A percentile compares a stretch with the other conserved stretches of the same genome.
phyloP scores from a whole-genome alignment of 352 stramenopile species.

The Phytophthora nicotianae region DNA sequence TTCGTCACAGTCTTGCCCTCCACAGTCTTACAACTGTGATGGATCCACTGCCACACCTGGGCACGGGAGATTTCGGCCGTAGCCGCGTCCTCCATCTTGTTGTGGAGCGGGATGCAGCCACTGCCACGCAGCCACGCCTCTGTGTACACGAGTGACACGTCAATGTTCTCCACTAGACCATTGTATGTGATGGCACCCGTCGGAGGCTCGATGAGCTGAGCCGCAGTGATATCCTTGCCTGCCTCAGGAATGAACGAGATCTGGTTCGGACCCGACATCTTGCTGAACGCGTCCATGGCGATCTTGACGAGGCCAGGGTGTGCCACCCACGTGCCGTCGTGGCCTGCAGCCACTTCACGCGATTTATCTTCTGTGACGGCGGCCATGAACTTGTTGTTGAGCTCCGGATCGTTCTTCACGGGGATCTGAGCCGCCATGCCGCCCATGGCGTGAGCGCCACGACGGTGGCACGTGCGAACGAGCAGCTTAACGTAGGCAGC shows the following conservation, averaged over 20 bases:
- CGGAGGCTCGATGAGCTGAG: constrained; percentile 67
- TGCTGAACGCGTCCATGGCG: constrained; percentile 93
- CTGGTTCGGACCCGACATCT: constrained; percentile 94
- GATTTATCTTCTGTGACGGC: constrained; percentile 92
- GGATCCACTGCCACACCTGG: constrained; percentile 95
- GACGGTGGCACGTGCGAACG: constrained; percentile 95
- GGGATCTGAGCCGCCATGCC: constrained; percentile 98
- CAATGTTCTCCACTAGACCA: constrained; percentile 91
- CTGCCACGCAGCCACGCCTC: constrained; percentile 94
- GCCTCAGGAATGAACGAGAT: constrained; percentile 71
- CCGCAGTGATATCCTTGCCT: constrained; percentile 59
- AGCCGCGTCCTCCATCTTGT: constrained; percentile 96
- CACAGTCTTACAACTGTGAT: constrained; percentile 67
- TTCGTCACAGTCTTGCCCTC: constrained; percentile 78
- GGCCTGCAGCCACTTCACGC: constrained; percentile 89
- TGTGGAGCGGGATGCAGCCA: constrained; percentile 94
- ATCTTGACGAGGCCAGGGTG: constrained; percentile 95
- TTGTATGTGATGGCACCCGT: constrained; percentile 80
- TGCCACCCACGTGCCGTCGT: constrained; percentile 97
- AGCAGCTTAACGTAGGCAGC: constrained; percentile 94
- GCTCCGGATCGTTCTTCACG: constrained; percentile 91
- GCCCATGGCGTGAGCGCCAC: constrained; percentile 95
- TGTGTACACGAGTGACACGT: constrained; percentile 94
- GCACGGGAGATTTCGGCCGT: constrained; percentile 94
- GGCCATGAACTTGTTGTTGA: constrained; percentile 91